Evolutionary conservation across 768 basidiomycete species (phyloP).

Genomic region (Cystobasidium tubakii): DNA sequence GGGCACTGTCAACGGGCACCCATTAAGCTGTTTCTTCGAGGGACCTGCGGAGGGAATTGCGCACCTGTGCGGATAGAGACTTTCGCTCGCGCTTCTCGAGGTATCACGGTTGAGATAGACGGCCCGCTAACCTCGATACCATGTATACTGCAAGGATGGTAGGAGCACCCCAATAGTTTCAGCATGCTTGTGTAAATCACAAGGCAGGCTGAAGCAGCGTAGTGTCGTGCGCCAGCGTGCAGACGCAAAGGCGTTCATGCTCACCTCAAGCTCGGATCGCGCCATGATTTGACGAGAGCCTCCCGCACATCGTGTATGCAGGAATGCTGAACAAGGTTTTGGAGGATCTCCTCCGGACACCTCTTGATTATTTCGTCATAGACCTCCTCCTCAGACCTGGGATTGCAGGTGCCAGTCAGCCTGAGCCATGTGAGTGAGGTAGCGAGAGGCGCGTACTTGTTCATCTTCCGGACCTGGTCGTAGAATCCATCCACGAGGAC

Average conservation of each 20-base stretch:
- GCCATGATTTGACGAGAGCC: conserved; percentile 15
- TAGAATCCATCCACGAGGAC: conserved; percentile 78
- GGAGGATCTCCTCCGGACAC: not conserved
- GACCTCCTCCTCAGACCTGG: conserved; percentile 23
- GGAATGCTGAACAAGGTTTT: conserved; percentile 20
- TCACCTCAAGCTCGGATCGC: conserved; percentile 28
- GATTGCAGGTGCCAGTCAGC: not conserved
- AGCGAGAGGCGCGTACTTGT: conserved; percentile 80
- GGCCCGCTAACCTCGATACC: conserved; percentile 24
- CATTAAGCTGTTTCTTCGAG: not conserved
- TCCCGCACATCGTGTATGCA: conserved; percentile 8
- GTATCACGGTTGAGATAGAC: conserved; percentile 19
- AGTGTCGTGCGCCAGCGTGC: too few species aligned
- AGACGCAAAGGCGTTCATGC: not conserved
- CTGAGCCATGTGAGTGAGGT: conserved; percentile 55
- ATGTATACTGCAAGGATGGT: conserved; percentile 13
- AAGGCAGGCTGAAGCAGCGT: too few species aligned
- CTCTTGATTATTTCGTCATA: not conserved
- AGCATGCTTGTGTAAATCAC: too few species aligned
- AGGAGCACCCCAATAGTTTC: too few species aligned
- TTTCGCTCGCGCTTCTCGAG: conserved; percentile 19
- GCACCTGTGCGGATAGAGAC: conserved; percentile 30
- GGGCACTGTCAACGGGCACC: conserved; percentile 1
- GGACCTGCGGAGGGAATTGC: not conserved
- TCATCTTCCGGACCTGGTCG: conserved; percentile 50